A percentile compares a stretch with the other conserved stretches of the same genome.
phyloP scores from a whole-genome alignment of 1,139 yeast genomes.

The Schwanniomyces etchellsii region DNA sequence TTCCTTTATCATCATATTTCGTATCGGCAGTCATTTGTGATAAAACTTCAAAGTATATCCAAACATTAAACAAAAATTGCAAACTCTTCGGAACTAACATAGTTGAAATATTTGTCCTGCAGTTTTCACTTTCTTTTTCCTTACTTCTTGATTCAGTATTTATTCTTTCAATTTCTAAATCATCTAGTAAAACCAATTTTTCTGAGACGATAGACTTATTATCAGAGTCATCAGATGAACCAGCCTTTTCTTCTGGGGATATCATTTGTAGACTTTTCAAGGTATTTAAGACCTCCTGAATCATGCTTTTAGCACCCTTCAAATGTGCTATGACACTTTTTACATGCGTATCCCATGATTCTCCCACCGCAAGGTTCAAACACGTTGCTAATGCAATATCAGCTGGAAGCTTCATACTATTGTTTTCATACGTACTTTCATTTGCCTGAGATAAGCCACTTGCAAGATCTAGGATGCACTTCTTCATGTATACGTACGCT shows the following conservation, averaged over 20 bases:
- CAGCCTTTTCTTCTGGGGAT: conserved; percentile 7
- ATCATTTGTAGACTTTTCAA: conserved; percentile 13
- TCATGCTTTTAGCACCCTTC: conserved; percentile 62
- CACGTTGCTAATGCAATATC: conserved; percentile 65
- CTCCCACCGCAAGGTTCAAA: conserved; percentile 56
- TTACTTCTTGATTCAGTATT: background rate
- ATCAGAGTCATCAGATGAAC: background rate
- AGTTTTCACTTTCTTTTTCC: conserved; percentile 10
- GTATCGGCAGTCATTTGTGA: conserved; percentile 57
- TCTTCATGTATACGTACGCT: conserved; percentile 55
- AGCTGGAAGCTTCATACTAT: conserved; percentile 39
- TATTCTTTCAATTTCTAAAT: conserved; percentile 31
- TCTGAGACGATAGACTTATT: conserved; percentile 1
- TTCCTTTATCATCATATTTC: conserved; percentile 40
- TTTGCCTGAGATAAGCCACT: conserved; percentile 41
- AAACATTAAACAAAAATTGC: conserved; percentile 54
- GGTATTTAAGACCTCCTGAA: conserved; percentile 37
- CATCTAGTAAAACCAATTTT: conserved; percentile 19
- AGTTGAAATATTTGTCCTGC: conserved; percentile 4
- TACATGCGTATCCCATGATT: conserved; percentile 64
- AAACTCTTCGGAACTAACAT: conserved; percentile 34
- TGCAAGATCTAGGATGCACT: conserved; percentile 53
- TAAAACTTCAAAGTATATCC: conserved; percentile 63
- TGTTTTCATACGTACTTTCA: conserved; percentile 8
- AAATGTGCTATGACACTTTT: conserved; percentile 64